Percentiles rank a stretch among this genome's conserved stretches.
These are phyloP conservation scores for Penicillium egyptiacum DNA, from an alignment of 495 filamentous ascomycete genomes.

Conservation along the genomic window DNA sequence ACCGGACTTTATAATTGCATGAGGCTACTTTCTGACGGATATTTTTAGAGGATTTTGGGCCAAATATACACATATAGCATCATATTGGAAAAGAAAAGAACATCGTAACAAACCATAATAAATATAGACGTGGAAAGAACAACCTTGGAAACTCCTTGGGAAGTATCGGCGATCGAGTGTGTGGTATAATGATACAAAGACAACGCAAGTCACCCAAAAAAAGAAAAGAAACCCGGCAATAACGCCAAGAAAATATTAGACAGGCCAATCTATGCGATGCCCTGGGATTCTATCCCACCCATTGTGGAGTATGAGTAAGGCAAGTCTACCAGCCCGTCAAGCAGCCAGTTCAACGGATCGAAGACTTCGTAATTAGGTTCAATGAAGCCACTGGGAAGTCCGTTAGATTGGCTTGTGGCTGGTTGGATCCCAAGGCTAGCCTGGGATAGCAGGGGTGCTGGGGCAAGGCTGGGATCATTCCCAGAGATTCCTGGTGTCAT, in stretches of 20 bases:
- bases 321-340: slow-evolving; percentile 81
- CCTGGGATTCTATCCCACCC: slow-evolving; percentile 42
- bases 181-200: slow-evolving; percentile 37
- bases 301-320: slow-evolving; percentile 57
- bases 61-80: slow-evolving; percentile 6
- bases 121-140: slow-evolving; percentile 14
- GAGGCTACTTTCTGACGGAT: not conserved
- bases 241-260: slow-evolving; percentile 18
- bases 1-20: slow-evolving; percentile 13
- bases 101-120: slow-evolving; percentile 9
- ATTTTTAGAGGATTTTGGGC: not conserved
- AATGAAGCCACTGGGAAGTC: slow-evolving; percentile 55
- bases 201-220: slow-evolving; percentile 17
- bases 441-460: slow-evolving; percentile 40
- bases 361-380: slow-evolving; percentile 77
- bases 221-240: slow-evolving; percentile 2
- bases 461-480: slow-evolving; percentile 49
- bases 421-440: slow-evolving; percentile 35
- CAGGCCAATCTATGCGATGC: slow-evolving; percentile 31
- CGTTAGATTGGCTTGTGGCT: slow-evolving; percentile 35
- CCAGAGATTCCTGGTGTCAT: slow-evolving; percentile 40
- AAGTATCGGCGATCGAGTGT: slow-evolving; percentile 26
- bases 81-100: not conserved
- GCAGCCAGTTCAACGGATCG: slow-evolving; percentile 87
- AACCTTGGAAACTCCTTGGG: slow-evolving; percentile 22